Conservation (phyloP, 306 rosid species). For the Vigna nakashimae region DNA sequence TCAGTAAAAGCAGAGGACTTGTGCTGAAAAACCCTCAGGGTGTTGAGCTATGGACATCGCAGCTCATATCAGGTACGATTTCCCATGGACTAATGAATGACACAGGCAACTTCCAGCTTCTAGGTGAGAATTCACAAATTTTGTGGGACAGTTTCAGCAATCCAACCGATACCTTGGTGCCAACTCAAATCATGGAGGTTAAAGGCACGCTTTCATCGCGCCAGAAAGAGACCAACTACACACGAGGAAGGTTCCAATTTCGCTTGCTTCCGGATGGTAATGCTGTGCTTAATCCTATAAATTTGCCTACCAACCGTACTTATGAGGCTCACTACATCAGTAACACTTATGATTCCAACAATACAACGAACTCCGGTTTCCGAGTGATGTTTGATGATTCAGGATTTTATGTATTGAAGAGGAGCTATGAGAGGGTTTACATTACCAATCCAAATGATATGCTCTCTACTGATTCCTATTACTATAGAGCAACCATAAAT, state of each 20-base stretch:
- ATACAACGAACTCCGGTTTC: conserved; percentile 34
- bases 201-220: conserved; percentile 44
- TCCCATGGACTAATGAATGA: conserved; percentile 35
- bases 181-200: conserved; percentile 44
- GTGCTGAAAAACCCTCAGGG: conserved; percentile 44
- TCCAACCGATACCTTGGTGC: conserved; percentile 59
- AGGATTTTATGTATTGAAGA: conserved; percentile 49
- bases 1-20: conserved; percentile 25
- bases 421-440: conserved; percentile 9
- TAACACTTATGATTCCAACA: neutral
- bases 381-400: conserved; percentile 47
- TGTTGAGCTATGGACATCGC: conserved; percentile 33
- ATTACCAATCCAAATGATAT: neutral
- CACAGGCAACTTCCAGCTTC: conserved; percentile 41
- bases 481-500: conserved; percentile 52
- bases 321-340: conserved; percentile 17
- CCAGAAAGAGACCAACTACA: conserved; percentile 34
- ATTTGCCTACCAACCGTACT: conserved; percentile 41
- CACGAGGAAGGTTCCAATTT: conserved; percentile 51
- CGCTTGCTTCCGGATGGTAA: conserved; percentile 46
- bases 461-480: conserved; percentile 12
- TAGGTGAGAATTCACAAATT: neutral
- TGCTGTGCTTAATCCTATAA: conserved; percentile 39
- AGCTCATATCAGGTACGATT: neutral
- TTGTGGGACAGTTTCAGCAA: conserved; percentile 52